These are phyloP conservation scores for Trypanosoma vivax DNA, from an alignment of 208 protist genomes.

Conservation along the genomic window DNA sequence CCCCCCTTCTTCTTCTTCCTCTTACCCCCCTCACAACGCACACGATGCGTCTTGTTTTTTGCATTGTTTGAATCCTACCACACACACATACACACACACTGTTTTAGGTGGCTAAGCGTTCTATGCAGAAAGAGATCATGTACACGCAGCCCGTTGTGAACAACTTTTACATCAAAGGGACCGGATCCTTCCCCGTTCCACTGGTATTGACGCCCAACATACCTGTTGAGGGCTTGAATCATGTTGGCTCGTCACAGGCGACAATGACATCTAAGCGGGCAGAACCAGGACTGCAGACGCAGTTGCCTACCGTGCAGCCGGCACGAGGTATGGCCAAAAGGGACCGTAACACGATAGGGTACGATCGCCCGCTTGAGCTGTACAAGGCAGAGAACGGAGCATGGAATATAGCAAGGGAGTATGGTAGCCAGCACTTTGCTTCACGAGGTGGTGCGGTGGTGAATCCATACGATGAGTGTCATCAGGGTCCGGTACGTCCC, in stretches of 20 bases:
- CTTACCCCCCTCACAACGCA: no score
- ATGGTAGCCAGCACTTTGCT: background rate
- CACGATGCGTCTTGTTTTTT: no score
- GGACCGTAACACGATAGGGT: background rate
- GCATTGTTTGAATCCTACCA: no score
- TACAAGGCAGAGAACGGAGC: background rate
- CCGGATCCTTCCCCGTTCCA: background rate
- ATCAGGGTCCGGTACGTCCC: slow-evolving; percentile 12
- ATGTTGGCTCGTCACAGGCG: background rate
- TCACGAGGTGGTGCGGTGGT: background rate
- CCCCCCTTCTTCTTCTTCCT: no score
- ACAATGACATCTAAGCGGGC: background rate
- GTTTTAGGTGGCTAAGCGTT: no score
- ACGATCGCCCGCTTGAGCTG: no score
- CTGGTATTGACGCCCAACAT: slow-evolving; percentile 10
- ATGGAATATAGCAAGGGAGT: background rate
- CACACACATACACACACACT: no score
- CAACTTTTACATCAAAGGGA: slow-evolving; percentile 11
- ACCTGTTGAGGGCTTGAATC: slow-evolving; percentile 5
- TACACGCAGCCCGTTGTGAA: slow-evolving; percentile 3
- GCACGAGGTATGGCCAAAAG: background rate
- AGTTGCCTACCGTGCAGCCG: background rate
- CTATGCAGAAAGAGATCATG: background rate
- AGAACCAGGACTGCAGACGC: background rate
- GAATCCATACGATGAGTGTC: slow-evolving; percentile 10